Evolutionary conservation across 2,329 filamentous ascomycete species (phyloP).

Genomic region (Geoglossum cookeanum): DNA sequence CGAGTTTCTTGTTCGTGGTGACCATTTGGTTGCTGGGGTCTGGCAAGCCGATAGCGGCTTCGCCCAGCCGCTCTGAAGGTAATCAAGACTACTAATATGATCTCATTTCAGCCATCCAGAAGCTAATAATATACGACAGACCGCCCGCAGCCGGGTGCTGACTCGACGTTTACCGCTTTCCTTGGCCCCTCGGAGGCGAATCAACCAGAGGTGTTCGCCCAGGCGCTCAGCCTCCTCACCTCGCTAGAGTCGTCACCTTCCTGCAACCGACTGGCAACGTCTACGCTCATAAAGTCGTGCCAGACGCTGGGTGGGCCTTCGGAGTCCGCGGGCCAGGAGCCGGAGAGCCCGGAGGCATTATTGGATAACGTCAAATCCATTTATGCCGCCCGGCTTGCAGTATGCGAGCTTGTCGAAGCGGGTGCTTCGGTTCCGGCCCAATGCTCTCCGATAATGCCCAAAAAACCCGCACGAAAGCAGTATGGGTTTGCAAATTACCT

Average conservation of each 20-base stretch:
- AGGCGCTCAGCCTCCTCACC: constrained; percentile 25
- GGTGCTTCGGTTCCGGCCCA: constrained; percentile 29
- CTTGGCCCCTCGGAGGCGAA: background rate
- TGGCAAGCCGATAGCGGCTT: background rate
- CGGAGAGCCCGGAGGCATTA: constrained; percentile 14
- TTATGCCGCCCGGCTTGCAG: constrained; percentile 41
- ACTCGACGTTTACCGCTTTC: background rate
- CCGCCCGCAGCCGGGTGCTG: background rate
- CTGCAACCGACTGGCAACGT: constrained; percentile 33
- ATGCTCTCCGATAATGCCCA: constrained; percentile 30
- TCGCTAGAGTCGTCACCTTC: constrained; percentile 27
- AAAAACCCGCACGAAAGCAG: constrained; percentile 16
- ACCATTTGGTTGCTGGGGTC: background rate
- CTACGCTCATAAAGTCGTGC: constrained; percentile 33
- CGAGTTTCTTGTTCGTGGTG: background rate
- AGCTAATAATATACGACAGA: background rate
- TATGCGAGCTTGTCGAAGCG: constrained; percentile 40
- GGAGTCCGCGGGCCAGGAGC: constrained; percentile 12
- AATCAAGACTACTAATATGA: background rate
- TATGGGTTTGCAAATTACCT: constrained; percentile 13
- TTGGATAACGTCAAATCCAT: constrained; percentile 32
- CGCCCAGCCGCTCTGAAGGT: background rate
- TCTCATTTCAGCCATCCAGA: background rate
- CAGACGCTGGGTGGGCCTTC: constrained; percentile 25
- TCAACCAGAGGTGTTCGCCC: constrained; percentile 18